Percentiles rank a stretch among this genome's conserved stretches.
phyloP scores from a whole-genome alignment of 1,139 yeast species.

The Wickerhamomyces sp. region DNA sequence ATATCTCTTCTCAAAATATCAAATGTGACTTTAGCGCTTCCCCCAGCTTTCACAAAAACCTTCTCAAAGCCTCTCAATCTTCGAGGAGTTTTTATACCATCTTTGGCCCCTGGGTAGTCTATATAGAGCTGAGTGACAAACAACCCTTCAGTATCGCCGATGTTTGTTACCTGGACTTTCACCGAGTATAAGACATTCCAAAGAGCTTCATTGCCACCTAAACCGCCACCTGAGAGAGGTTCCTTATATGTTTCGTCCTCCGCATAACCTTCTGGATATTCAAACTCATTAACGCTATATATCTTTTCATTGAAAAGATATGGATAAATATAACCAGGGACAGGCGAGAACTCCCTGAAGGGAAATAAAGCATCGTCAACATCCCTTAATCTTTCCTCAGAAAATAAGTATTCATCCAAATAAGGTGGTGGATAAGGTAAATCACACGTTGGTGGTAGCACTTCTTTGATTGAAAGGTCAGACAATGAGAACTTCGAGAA shows the following conservation, averaged over 20 bases:
- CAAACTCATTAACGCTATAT: slow-evolving; percentile 38
- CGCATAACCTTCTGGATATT: slow-evolving; percentile 50
- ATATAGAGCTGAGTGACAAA: slow-evolving; percentile 55
- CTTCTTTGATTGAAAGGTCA: slow-evolving; percentile 38
- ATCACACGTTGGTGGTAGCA: slow-evolving; percentile 42
- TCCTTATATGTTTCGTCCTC: slow-evolving; percentile 33
- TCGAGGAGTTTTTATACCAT: slow-evolving; percentile 39
- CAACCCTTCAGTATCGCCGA: slow-evolving; percentile 47
- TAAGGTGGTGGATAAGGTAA: slow-evolving; percentile 49
- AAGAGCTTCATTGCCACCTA: slow-evolving; percentile 47
- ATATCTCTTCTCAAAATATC: slow-evolving; percentile 51
- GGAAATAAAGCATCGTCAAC: slow-evolving; percentile 57
- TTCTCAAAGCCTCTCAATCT: slow-evolving; percentile 60
- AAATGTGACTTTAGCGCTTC: slow-evolving; percentile 37
- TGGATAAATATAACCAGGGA: slow-evolving; percentile 51
- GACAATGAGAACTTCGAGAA: slow-evolving; percentile 45
- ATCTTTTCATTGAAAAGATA: slow-evolving; percentile 45
- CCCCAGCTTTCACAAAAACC: slow-evolving; percentile 44
- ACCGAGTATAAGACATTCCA: slow-evolving; percentile 45
- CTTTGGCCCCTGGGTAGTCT: slow-evolving; percentile 43
- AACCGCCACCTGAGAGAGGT: slow-evolving; percentile 49
- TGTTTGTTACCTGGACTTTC: slow-evolving; percentile 44
- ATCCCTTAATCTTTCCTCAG: slow-evolving; percentile 44
- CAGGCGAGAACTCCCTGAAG: slow-evolving; percentile 46
- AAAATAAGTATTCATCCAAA: slow-evolving; percentile 35